These are phyloP conservation scores for Sporisorium scitamineum DNA, from an alignment of 1,284 basidiomycete genomes.

Conservation along the genomic window DNA sequence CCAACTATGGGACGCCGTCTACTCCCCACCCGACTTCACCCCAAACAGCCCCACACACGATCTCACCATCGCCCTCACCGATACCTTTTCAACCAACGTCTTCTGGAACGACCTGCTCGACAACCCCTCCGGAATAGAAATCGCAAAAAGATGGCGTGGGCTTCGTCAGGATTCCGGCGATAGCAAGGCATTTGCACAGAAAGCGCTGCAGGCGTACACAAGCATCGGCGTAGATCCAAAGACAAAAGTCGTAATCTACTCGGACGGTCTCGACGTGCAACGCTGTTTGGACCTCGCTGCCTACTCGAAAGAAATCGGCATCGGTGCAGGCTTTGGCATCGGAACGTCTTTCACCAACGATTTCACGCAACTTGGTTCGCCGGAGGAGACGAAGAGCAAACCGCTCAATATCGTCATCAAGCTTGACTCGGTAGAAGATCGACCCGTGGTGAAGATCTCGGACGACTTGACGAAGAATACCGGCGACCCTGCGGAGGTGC, in stretches of 20 bases:
- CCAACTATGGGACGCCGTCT: constrained; percentile 65
- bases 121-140: constrained; percentile 51
- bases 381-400: constrained; percentile 29
- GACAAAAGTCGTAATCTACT: constrained; percentile 65
- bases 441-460: constrained; percentile 65
- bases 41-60: constrained; percentile 60
- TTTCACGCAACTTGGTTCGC: constrained; percentile 15
- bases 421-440: constrained; percentile 56
- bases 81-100: constrained; percentile 65
- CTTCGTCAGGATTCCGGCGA: constrained; percentile 67
- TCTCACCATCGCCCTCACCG: constrained; percentile 67
- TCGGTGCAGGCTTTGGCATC: constrained; percentile 64
- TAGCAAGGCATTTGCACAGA: constrained; percentile 54
- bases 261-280: constrained; percentile 60
- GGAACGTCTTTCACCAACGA: constrained; percentile 65
- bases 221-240: constrained; percentile 57
- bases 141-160: constrained; percentile 62
- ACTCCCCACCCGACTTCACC: constrained; percentile 61
- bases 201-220: constrained; percentile 54
- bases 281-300: constrained; percentile 55
- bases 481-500: constrained; percentile 59
- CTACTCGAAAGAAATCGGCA: constrained; percentile 57
- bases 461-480: constrained; percentile 69
- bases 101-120: constrained; percentile 65
- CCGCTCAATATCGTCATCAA: constrained; percentile 69